Conservation (phyloP, 2,329 filamentous ascomycete species). For the Pestalotiopsis sp. region DNA sequence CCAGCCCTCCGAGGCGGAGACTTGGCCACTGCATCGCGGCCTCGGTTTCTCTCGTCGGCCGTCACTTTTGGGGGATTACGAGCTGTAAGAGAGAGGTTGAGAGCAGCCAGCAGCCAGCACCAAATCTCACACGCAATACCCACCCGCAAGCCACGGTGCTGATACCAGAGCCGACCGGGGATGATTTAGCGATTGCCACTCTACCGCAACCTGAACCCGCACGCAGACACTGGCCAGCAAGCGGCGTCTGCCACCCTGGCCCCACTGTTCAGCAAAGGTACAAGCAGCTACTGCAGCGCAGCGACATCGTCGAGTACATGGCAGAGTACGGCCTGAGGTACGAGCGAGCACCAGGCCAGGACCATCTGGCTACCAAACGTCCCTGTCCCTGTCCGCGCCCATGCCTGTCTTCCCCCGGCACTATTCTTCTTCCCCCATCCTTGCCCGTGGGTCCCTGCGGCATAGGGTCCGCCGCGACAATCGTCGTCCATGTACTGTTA, state of each 20-base stretch:
- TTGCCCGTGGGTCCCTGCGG: not conserved
- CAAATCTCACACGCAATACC: constrained; percentile 4
- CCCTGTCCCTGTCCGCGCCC: not conserved
- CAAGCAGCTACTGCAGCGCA: constrained; percentile 8
- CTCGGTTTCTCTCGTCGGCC: not conserved
- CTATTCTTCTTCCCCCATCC: constrained; percentile 6
- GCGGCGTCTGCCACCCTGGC: constrained; percentile 1
- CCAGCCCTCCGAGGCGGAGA: not conserved
- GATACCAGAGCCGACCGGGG: constrained; percentile 9
- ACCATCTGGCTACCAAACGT: not conserved
- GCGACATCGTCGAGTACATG: constrained; percentile 5
- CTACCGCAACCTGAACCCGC: constrained; percentile 4
- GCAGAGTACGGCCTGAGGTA: constrained; percentile 1
- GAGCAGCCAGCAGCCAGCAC: not conserved
- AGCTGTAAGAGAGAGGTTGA: not conserved
- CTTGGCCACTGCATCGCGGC: not conserved
- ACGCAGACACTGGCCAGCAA: not conserved
- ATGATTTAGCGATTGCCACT: constrained; percentile 9
- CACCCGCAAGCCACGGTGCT: constrained; percentile 10
- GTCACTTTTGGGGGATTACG: not conserved
- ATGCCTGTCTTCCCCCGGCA: not conserved
- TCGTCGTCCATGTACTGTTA: not conserved
- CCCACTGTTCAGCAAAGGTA: constrained; percentile 7
- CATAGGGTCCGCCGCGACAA: not conserved
- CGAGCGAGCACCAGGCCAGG: not conserved